Base-by-base conservation (phyloP, 1,284 basidiomycete genomes). In the Exobasidium cylindrosporum region DNA sequence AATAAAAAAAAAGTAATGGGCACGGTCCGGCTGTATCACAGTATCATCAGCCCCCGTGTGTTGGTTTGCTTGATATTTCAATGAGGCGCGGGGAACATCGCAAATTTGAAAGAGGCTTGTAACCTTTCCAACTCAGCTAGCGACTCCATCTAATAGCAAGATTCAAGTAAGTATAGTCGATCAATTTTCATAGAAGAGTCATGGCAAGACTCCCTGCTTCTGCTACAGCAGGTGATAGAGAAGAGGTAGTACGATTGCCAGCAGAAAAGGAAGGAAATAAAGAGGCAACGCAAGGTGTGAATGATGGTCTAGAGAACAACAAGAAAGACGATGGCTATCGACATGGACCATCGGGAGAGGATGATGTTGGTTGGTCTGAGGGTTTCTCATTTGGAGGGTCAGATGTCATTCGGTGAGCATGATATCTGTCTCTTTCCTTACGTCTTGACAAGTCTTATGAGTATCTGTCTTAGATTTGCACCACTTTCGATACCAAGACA, bases 401-500 rank as follows among this genome's bases (percentile, higher is more conserved):
- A 23, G 53, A 55, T 21, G 10, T 50, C 7, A 50, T 50, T 31
- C 47, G 47, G 47, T 50, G 47, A 50, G 47, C 47, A 7, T 31
- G 47, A 10, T 7, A 50, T 26, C 43, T 23, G 13, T 44, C 43
- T 44, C 43, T 13, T 13, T 44, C 14, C 43, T 13, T 14, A 23
- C 13, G 43, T 13, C 13, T 14, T 13, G 14, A 44, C 49, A 23
- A 11, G 24, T 10, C 49, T 52, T 21, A 13, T 28, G 13, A 52
- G 31, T 10, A 13, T 21, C 57, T 50, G n/a, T 21, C 4, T 7
- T 58, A 68, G 68, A 40, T 76, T 79, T 47, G 77, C 70, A 3
- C 75, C 77, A 7, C 65, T 76, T 13, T 66, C 63, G 5, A 70
- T 79, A 11, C 77, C 77, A 6, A 66, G 67, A 26, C 69, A 68